Percentiles rank a stretch among this genome's conserved stretches.
Conservation (phyloP, 202 grass and related monocot genomes). For the Musa balbisiana region DNA sequence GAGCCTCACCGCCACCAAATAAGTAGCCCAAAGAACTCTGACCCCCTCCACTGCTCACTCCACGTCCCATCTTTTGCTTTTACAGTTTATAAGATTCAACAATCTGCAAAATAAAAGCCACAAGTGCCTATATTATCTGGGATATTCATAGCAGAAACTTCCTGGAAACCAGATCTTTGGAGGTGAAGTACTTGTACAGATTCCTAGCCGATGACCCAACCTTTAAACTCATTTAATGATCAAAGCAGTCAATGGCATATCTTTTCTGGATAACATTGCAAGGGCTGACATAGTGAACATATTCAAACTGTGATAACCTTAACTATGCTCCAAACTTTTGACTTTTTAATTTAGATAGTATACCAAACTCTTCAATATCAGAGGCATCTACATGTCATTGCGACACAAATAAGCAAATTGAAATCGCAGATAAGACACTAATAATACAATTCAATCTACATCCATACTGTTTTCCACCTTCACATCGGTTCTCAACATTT, state of each 20-base stretch:
- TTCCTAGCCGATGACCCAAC: not conserved
- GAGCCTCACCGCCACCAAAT: conserved; percentile 17
- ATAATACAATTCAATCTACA: not conserved
- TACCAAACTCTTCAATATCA: not conserved
- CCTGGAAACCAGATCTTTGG: too few species aligned
- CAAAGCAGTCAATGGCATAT: too few species aligned
- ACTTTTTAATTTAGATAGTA: not conserved
- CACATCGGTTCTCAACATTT: not conserved
- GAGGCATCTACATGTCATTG: not conserved
- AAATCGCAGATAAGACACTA: not conserved
- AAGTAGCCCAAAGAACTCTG: conserved; percentile 23
- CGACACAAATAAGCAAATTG: not conserved
- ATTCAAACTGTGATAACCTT: too few species aligned
- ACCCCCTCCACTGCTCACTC: conserved; percentile 21
- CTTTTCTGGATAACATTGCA: too few species aligned
- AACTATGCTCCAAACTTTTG: not conserved
- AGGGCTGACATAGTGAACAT: too few species aligned
- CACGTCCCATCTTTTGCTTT: conserved; percentile 14
- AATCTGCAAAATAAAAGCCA: not conserved
- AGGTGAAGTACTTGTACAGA: not conserved
- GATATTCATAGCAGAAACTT: not conserved
- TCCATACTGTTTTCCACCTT: not conserved
- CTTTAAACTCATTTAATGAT: too few species aligned
- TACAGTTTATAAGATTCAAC: not conserved
- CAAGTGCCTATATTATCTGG: not conserved